Evolutionary conservation across 371 early-diverging fungal genomes (phyloP).

Genomic region (Rhizopus microsporus): DNA sequence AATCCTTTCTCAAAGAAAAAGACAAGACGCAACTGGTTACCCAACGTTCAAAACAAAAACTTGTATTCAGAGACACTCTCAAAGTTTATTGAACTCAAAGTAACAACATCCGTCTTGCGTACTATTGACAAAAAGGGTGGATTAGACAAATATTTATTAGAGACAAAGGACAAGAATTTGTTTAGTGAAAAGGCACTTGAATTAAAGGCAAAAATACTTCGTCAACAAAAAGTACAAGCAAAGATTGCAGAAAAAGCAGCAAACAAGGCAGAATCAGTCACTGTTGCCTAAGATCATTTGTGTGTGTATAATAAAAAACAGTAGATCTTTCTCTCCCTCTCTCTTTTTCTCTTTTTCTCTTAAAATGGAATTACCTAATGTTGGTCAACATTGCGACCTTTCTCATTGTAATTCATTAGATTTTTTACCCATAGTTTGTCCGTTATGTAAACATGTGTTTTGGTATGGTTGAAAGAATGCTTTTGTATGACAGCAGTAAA

Average conservation of each 20-base stretch:
- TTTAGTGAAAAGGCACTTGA: conserved; percentile 52
- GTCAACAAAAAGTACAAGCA: conserved; percentile 12
- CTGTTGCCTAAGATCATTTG: conserved; percentile 1
- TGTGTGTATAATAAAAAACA: background rate
- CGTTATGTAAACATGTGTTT: conserved; percentile 29
- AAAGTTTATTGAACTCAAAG: conserved; percentile 59
- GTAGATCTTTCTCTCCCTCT: background rate
- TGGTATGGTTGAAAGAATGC: conserved; percentile 10
- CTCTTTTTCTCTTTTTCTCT: background rate
- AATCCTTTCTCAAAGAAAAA: conserved; percentile 75
- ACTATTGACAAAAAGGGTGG: conserved; percentile 90
- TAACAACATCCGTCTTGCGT: conserved; percentile 72
- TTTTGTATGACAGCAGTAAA: too few species aligned
- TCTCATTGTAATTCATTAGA: conserved; percentile 29
- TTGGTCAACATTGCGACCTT: conserved; percentile 35
- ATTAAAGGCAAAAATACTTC: conserved; percentile 22
- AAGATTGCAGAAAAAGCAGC: conserved; percentile 3
- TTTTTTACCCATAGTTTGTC: conserved; percentile 38
- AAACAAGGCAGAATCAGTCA: background rate
- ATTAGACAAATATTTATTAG: conserved; percentile 75
- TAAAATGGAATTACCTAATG: conserved; percentile 38
- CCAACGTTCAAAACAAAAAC: conserved; percentile 74
- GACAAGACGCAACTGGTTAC: conserved; percentile 81
- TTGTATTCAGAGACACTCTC: conserved; percentile 72
- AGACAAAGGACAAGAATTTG: conserved; percentile 69